Percentiles rank a stretch among this genome's conserved stretches.
Conservation (phyloP, 2,329 filamentous ascomycete species). For the Penicillium sp. region DNA sequence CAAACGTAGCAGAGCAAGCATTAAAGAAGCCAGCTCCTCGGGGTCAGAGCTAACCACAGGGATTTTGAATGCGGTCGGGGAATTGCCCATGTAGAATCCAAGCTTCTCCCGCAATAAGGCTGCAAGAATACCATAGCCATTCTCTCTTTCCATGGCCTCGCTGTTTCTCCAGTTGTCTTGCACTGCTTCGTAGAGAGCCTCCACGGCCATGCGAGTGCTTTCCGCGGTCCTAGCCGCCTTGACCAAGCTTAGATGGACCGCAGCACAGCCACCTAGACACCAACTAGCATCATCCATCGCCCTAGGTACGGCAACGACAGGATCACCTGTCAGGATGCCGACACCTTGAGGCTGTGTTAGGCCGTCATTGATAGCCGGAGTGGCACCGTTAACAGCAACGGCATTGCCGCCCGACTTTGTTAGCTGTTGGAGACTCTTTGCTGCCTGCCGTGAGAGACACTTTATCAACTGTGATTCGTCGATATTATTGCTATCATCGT, state of each 20-base stretch:
- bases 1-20: slow-evolving; percentile 65
- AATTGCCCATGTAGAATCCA: slow-evolving; percentile 31
- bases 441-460: slow-evolving; percentile 70
- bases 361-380: slow-evolving; percentile 84
- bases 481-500: slow-evolving; percentile 69
- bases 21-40: slow-evolving; percentile 53
- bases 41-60: slow-evolving; percentile 34
- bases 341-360: slow-evolving; percentile 78
- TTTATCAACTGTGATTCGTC: slow-evolving; percentile 73
- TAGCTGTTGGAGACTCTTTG: slow-evolving; percentile 65
- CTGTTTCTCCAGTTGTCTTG: slow-evolving; percentile 95
- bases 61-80: slow-evolving; percentile 44
- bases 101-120: slow-evolving; percentile 82
- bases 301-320: slow-evolving; percentile 76
- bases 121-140: slow-evolving; percentile 85
- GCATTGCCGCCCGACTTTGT: slow-evolving; percentile 72
- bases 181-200: slow-evolving; percentile 81
- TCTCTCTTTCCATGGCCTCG: slow-evolving; percentile 95
- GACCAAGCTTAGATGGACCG: slow-evolving; percentile 78
- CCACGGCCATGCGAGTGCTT: slow-evolving; percentile 71
- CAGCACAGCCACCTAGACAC: slow-evolving; percentile 87
- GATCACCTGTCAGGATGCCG: slow-evolving; percentile 76
- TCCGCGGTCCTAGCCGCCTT: slow-evolving; percentile 71
- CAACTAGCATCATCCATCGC: slow-evolving; percentile 89
- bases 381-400: slow-evolving; percentile 81